These are phyloP conservation scores for Cryptococcus sp. DNA, from an alignment of 1,284 basidiomycete genomes.

Conservation along the genomic window DNA sequence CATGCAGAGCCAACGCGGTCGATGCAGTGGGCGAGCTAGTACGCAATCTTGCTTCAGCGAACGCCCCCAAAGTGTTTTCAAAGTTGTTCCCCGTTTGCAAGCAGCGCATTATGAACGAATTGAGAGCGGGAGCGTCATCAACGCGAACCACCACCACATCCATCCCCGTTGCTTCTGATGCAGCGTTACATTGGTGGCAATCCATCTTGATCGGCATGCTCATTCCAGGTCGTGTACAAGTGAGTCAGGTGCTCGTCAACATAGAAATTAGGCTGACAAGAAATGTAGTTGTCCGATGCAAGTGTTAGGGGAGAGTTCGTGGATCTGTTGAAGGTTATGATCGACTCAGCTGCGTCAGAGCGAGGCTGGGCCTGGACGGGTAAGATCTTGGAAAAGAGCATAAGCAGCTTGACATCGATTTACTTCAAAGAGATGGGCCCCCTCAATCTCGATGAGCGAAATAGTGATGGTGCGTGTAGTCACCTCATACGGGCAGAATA, in stretches of 20 bases:
- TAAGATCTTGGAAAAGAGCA: slow-evolving; percentile 72
- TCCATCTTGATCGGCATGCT: slow-evolving; percentile 44
- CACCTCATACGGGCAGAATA: neutral
- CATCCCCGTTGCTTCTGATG: slow-evolving; percentile 80
- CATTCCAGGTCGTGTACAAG: slow-evolving; percentile 36
- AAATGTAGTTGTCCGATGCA: slow-evolving; percentile 25
- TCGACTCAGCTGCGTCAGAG: slow-evolving; percentile 82
- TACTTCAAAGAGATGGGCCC: slow-evolving; percentile 83
- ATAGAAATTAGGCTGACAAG: neutral
- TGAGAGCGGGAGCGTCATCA: slow-evolving; percentile 90
- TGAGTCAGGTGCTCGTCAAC: slow-evolving; percentile 6
- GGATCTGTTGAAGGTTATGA: slow-evolving; percentile 67
- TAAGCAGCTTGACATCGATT: slow-evolving; percentile 73
- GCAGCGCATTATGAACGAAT: slow-evolving; percentile 78
- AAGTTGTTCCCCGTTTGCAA: slow-evolving; percentile 80
- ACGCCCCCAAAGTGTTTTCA: slow-evolving; percentile 73
- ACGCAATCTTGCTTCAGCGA: slow-evolving; percentile 77
- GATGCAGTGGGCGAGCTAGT: slow-evolving; percentile 87
- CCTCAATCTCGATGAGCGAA: slow-evolving; percentile 81
- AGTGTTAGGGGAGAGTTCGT: slow-evolving; percentile 51
- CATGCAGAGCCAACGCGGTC: slow-evolving; percentile 83
- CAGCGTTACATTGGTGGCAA: slow-evolving; percentile 83
- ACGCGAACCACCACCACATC: slow-evolving; percentile 80
- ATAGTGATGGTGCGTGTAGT: slow-evolving; percentile 62
- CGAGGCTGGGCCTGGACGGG: slow-evolving; percentile 84